These are phyloP conservation scores for Candida sp. DNA, from an alignment of 1,139 yeast species.

Conservation along the genomic window DNA sequence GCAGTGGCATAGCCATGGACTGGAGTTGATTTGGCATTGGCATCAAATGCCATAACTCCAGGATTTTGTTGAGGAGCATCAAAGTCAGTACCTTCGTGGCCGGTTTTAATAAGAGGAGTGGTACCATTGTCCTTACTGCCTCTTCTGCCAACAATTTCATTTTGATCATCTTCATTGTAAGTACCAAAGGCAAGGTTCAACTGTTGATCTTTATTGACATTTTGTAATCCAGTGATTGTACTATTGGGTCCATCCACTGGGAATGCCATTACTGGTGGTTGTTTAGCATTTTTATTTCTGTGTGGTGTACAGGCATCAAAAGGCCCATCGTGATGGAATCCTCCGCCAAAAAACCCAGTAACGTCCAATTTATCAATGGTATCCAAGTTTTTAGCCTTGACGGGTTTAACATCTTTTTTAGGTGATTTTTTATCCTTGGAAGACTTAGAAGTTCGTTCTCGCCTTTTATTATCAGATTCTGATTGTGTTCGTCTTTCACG, in stretches of 20 bases:
- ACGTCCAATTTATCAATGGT: conserved; percentile 94
- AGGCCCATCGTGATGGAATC: conserved; percentile 98
- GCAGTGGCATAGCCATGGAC: conserved; percentile 83
- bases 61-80: conserved; percentile 45
- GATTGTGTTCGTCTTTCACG: conserved; percentile 5
- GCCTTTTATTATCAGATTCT: conserved; percentile 1
- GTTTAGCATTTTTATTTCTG: conserved; percentile 75
- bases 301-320: conserved; percentile 98
- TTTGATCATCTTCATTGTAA: conserved; percentile 30
- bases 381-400: conserved; percentile 65
- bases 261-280: conserved; percentile 93
- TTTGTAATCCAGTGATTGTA: conserved; percentile 65
- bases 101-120: conserved; percentile 8
- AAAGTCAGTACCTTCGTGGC: conserved; percentile 5
- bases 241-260: conserved; percentile 95
- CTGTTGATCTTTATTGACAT: conserved; percentile 49
- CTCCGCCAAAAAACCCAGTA: conserved; percentile 91
- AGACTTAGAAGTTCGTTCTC: conserved; percentile 9
- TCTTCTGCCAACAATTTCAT: conserved; percentile 33
- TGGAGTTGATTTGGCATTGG: conserved; percentile 62
- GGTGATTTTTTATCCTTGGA: conserved; percentile 28
- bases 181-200: conserved; percentile 63
- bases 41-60: conserved; percentile 65
- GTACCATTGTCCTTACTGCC: conserved; percentile 10
- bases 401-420: conserved; percentile 38